phyloP scores from a whole-genome alignment of 108 stramenopile genomes.

The Cyclotella atomus region DNA sequence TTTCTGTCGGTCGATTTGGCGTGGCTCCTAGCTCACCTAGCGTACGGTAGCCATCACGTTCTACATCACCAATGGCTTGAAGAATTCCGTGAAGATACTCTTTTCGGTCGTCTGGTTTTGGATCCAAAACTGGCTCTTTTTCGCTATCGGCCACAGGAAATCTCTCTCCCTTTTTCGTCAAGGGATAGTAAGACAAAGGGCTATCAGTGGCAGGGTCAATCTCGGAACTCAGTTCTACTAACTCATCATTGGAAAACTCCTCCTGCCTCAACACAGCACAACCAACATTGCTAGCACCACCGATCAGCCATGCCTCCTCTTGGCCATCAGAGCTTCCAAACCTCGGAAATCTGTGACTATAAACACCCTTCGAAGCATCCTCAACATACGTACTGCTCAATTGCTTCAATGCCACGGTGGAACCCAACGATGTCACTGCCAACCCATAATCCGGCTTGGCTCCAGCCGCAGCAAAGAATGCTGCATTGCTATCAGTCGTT shows the following conservation, averaged over 20 bases:
- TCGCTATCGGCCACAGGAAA: constrained; percentile 86
- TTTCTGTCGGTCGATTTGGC: constrained; percentile 55
- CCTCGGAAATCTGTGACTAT: constrained; percentile 89
- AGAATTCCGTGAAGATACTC: constrained; percentile 85
- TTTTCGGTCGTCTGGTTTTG: constrained; percentile 62
- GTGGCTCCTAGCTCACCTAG: constrained; percentile 86
- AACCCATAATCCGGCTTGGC: constrained; percentile 65
- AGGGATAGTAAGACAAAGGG: constrained; percentile 80
- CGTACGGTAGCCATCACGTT: constrained; percentile 75
- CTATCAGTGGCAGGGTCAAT: constrained; percentile 81
- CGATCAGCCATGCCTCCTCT: constrained; percentile 87
- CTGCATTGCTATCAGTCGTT: constrained; percentile 94
- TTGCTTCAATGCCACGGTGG: constrained; percentile 90
- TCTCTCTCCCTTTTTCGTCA: constrained; percentile 85
- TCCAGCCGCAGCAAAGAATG: constrained; percentile 84
- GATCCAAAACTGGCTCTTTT: constrained; percentile 76
- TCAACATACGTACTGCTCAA: constrained; percentile 79
- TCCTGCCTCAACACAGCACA: constrained; percentile 85
- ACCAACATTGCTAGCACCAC: constrained; percentile 93
- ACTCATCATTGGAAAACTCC: constrained; percentile 78
- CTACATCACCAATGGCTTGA: constrained; percentile 80
- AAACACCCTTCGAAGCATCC: constrained; percentile 84
- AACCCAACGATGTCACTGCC: constrained; percentile 89
- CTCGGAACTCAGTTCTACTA: constrained; percentile 57
- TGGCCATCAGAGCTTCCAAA: constrained; percentile 37